Evolutionary conservation across 2,329 filamentous ascomycete species (phyloP).

Genomic region (Ophiostoma sp.): DNA sequence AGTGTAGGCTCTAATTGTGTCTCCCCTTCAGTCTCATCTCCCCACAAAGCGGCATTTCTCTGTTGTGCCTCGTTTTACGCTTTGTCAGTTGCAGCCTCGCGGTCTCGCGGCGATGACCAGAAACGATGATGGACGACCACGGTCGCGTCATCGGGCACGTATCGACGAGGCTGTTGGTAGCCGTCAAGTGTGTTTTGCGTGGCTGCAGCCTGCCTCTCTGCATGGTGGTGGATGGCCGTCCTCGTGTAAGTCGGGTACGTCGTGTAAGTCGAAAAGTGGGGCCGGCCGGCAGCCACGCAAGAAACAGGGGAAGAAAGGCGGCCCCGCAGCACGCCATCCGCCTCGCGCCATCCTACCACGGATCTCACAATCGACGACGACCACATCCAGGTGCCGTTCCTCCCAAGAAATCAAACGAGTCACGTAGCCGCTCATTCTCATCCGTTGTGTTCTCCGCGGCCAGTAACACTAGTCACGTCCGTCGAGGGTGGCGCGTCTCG

Average conservation of each 20-base stretch:
- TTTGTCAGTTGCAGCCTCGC: background rate
- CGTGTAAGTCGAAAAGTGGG: slow-evolving; percentile 16
- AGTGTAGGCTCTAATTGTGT: background rate
- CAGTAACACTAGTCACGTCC: background rate
- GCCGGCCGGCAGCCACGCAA: too few relatives aligned
- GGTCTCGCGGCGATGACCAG: background rate
- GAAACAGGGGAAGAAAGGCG: background rate
- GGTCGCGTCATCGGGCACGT: background rate
- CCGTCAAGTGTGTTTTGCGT: background rate
- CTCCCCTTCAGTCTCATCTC: background rate
- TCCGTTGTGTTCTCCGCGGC: background rate
- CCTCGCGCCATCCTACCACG: background rate
- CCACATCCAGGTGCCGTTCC: too few relatives aligned
- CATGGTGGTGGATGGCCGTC: background rate
- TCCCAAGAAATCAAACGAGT: too few relatives aligned
- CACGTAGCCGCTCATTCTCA: background rate
- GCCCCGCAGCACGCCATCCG: slow-evolving; percentile 13
- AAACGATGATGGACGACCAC: background rate
- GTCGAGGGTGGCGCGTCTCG: background rate
- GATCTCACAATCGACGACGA: background rate
- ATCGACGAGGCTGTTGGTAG: background rate
- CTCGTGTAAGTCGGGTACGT: slow-evolving; percentile 15
- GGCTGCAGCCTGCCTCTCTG: background rate
- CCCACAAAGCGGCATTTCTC: too few relatives aligned
- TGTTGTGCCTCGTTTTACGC: too few relatives aligned